These are phyloP conservation scores for Suillus brevipes DNA, from an alignment of 768 basidiomycete species.

Conservation along the genomic window DNA sequence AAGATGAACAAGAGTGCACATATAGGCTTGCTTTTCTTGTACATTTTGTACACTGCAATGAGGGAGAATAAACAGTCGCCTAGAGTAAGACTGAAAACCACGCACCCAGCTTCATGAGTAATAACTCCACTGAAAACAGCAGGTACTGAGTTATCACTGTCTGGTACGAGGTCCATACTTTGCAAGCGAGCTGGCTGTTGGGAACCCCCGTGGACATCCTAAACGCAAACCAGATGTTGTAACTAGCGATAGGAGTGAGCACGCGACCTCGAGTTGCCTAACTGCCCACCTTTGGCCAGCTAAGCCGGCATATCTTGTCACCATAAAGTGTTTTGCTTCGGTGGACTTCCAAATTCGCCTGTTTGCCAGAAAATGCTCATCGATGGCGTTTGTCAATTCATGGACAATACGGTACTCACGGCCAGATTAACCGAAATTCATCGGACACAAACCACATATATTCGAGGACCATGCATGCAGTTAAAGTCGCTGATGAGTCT, in stretches of 20 bases:
- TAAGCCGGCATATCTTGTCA: conserved; percentile 19
- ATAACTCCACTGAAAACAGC: conserved; percentile 12
- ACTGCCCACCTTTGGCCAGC: conserved; percentile 20
- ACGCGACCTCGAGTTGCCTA: background rate
- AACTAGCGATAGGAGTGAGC: conserved; percentile 14
- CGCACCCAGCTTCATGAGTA: conserved; percentile 24
- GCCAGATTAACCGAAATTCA: conserved; percentile 21
- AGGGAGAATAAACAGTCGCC: background rate
- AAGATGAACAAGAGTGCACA: conserved; percentile 13
- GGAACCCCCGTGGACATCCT: conserved; percentile 19
- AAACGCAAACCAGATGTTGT: conserved; percentile 21
- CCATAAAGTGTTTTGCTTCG: conserved; percentile 11
- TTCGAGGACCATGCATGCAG: conserved; percentile 21
- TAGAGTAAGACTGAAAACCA: background rate
- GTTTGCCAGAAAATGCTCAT: background rate
- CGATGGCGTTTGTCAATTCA: background rate
- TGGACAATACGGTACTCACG: conserved; percentile 15
- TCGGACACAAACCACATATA: conserved; percentile 14
- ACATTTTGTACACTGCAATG: conserved; percentile 21
- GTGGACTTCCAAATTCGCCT: background rate
- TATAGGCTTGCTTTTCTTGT: conserved; percentile 11
- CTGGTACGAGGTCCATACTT: conserved; percentile 21
- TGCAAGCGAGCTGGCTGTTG: conserved; percentile 13
- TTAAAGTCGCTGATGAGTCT: conserved; percentile 8
- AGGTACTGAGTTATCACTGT: conserved; percentile 16